Evolutionary conservation across 345 rosid genomes (phyloP).

Genomic region (Capsella bursapastoris): DNA sequence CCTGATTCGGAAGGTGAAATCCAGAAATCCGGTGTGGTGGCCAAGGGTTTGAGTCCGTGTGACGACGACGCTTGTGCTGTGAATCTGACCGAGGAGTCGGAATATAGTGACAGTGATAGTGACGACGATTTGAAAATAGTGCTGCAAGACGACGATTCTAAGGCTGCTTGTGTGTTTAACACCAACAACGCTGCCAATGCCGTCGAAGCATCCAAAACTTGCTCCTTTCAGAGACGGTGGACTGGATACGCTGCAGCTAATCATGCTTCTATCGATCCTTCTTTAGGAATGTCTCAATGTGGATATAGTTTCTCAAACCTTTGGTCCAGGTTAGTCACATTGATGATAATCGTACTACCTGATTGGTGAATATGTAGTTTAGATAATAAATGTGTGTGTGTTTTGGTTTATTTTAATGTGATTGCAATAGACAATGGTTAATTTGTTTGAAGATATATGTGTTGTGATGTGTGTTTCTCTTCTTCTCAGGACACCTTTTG

Average conservation of each 20-base stretch:
- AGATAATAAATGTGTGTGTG: background rate
- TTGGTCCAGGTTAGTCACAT: conserved; percentile 63
- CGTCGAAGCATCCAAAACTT: conserved; percentile 13
- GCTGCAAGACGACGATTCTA: conserved; percentile 61
- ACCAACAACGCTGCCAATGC: background rate
- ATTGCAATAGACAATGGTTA: background rate
- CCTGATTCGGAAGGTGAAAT: conserved; percentile 13
- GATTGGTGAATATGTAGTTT: background rate
- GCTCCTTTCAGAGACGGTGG: conserved; percentile 15
- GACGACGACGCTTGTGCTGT: conserved; percentile 3
- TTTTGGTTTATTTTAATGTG: conserved; percentile 4
- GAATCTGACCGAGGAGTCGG: conserved; percentile 37
- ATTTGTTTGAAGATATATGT: conserved; percentile 4
- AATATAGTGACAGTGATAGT: conserved; percentile 62
- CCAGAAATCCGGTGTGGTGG: conserved; percentile 6
- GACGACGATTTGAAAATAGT: conserved; percentile 76
- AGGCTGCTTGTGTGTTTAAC: conserved; percentile 6
- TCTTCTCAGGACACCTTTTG: conserved; percentile 56
- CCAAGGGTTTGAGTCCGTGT: conserved; percentile 32
- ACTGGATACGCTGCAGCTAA: conserved; percentile 28
- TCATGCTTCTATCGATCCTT: conserved; percentile 14
- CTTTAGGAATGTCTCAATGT: conserved; percentile 40
- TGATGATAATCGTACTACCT: background rate
- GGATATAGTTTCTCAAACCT: conserved; percentile 56
- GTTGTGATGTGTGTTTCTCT: background rate